Conservation (phyloP, 2,329 filamentous ascomycete genomes). For the Fusarium citri region DNA sequence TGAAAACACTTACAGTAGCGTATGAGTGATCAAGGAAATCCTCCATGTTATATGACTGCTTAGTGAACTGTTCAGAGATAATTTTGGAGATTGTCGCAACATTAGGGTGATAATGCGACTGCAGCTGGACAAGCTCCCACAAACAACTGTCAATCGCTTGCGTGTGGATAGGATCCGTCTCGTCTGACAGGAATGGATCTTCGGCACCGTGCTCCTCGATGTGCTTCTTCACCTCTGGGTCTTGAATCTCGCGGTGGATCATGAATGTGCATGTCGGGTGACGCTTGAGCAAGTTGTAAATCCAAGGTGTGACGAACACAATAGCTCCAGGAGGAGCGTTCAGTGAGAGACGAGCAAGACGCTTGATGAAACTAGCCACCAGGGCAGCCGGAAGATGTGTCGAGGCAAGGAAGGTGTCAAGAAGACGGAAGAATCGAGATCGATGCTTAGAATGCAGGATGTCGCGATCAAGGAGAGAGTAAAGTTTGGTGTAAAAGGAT, state of each 20-base stretch:
- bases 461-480: constrained; percentile 87
- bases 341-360: constrained; percentile 85
- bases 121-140: constrained; percentile 93
- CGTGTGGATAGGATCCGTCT: constrained; percentile 86
- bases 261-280: constrained; percentile 96
- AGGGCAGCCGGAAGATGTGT: constrained; percentile 91
- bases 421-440: constrained; percentile 89
- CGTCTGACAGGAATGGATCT: constrained; percentile 82
- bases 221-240: constrained; percentile 66
- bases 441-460: constrained; percentile 95
- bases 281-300: constrained; percentile 92
- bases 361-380: constrained; percentile 96
- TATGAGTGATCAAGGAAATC: constrained; percentile 98
- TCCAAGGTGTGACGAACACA: constrained; percentile 89
- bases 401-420: constrained; percentile 90
- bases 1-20: constrained; percentile 70
- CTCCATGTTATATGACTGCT: constrained; percentile 93
- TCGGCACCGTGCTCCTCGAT: constrained; percentile 69
- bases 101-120: constrained; percentile 96
- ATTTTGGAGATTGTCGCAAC: constrained; percentile 95
- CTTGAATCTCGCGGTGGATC: constrained; percentile 82
- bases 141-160: constrained; percentile 90
- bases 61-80: constrained; percentile 96
- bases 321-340: constrained; percentile 90
- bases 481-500: constrained; percentile 92